Conservation (phyloP, 139 green algal species). For the Micractinium sp. region DNA sequence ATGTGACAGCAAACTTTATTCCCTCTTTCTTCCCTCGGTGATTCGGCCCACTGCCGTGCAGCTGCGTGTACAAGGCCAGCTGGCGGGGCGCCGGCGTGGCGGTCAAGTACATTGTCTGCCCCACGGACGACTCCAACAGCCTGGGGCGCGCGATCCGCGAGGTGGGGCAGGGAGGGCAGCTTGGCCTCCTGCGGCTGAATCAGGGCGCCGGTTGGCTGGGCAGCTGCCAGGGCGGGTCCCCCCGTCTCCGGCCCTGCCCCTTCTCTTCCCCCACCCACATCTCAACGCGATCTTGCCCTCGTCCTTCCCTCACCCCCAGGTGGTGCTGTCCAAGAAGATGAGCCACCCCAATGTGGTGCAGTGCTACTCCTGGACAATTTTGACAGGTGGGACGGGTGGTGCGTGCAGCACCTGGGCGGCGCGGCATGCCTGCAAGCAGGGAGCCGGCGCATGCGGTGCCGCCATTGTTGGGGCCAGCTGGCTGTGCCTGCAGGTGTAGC, state of each 20-base stretch:
- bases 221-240: too few relatives aligned
- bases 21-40: too few relatives aligned
- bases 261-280: too few relatives aligned
- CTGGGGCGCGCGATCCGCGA: constrained; percentile 48
- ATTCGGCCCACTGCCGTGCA: neutral
- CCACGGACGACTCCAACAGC: constrained; percentile 36
- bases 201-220: too few relatives aligned
- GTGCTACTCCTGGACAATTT: constrained; percentile 43
- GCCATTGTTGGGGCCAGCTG: neutral
- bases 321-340: constrained; percentile 58
- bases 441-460: too few relatives aligned
- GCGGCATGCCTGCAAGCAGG: neutral
- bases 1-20: neutral
- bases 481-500: too few relatives aligned
- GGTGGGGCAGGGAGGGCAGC: neutral
- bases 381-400: constrained; percentile 13
- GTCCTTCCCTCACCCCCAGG: neutral
- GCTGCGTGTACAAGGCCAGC: constrained; percentile 46
- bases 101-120: constrained; percentile 58
- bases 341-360: constrained; percentile 60
- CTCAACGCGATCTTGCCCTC: neutral
- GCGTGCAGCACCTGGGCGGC: neutral
- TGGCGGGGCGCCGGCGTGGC: constrained; percentile 54
- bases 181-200: neutral
- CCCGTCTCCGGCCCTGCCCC: too few relatives aligned